phyloP scores from a whole-genome alignment of 2,329 filamentous ascomycete genomes.

The Penicillium sp. region DNA sequence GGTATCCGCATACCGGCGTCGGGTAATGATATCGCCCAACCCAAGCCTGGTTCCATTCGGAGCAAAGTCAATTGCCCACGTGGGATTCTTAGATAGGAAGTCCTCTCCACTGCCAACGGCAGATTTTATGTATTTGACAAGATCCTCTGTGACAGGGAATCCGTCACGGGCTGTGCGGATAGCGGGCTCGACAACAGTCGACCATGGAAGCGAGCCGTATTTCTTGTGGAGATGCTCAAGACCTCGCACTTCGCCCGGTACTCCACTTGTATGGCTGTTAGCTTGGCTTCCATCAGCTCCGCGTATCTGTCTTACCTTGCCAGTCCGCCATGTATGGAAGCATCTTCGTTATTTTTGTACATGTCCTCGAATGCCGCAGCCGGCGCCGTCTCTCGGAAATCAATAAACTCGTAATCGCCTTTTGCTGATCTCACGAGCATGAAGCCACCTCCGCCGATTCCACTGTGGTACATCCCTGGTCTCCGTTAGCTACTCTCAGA shows the following conservation, averaged over 20 bases:
- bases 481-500: background rate
- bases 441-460: conserved; percentile 89
- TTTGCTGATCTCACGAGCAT: conserved; percentile 72
- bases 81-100: conserved; percentile 72
- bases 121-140: conserved; percentile 69
- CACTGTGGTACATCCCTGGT: conserved; percentile 70
- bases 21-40: conserved; percentile 74
- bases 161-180: conserved; percentile 71
- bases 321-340: conserved; percentile 70
- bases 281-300: background rate
- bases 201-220: conserved; percentile 66
- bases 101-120: conserved; percentile 53
- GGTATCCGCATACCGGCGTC: conserved; percentile 76
- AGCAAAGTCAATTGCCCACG: conserved; percentile 86
- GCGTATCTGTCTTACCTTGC: conserved; percentile 49
- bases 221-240: conserved; percentile 72
- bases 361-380: conserved; percentile 79
- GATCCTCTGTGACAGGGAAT: conserved; percentile 71
- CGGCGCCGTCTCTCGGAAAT: conserved; percentile 87
- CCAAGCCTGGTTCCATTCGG: conserved; percentile 72
- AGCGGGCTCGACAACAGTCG: conserved; percentile 69
- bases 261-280: conserved; percentile 44
- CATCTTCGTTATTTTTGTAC: conserved; percentile 69
- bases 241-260: conserved; percentile 66
- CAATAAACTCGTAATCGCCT: conserved; percentile 80